Conservation (phyloP, 2,329 filamentous ascomycete species). For the Tolypocladium nubicola region DNA sequence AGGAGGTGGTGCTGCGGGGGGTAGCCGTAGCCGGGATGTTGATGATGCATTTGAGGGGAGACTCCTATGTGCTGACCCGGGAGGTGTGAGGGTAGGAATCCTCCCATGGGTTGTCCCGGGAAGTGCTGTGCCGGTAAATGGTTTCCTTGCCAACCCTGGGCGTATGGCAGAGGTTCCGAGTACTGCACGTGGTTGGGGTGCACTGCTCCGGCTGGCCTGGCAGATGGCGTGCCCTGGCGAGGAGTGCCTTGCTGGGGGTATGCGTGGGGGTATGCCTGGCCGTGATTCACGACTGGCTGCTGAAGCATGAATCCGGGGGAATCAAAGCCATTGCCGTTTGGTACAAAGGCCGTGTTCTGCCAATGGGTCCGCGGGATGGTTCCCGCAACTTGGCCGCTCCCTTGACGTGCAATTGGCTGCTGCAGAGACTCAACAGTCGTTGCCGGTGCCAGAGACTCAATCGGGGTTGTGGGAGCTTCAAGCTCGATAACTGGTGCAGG, state of each 20-base stretch:
- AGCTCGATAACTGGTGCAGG: background rate
- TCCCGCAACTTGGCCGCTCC: background rate
- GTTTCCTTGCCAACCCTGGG: background rate
- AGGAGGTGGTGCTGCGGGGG: background rate
- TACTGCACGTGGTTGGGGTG: background rate
- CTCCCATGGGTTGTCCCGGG: background rate
- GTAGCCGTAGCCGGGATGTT: background rate
- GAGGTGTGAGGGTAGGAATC: background rate
- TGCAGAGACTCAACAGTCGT: background rate
- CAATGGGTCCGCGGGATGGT: background rate
- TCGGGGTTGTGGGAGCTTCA: background rate
- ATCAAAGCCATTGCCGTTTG: background rate
- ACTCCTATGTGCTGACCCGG: background rate
- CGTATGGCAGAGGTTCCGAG: background rate
- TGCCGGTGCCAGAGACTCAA: background rate
- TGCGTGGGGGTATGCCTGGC: background rate
- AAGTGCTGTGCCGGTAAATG: background rate
- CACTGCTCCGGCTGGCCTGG: background rate
- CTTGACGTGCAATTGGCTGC: background rate
- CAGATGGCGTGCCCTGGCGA: background rate
- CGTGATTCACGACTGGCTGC: background rate
- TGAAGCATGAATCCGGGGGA: background rate
- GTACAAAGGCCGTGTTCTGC: too few relatives aligned
- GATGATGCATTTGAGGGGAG: background rate
- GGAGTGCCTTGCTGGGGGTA: background rate